Base-by-base conservation (phyloP, 1,139 yeast species). In the Blastobotrys petasosporus region DNA sequence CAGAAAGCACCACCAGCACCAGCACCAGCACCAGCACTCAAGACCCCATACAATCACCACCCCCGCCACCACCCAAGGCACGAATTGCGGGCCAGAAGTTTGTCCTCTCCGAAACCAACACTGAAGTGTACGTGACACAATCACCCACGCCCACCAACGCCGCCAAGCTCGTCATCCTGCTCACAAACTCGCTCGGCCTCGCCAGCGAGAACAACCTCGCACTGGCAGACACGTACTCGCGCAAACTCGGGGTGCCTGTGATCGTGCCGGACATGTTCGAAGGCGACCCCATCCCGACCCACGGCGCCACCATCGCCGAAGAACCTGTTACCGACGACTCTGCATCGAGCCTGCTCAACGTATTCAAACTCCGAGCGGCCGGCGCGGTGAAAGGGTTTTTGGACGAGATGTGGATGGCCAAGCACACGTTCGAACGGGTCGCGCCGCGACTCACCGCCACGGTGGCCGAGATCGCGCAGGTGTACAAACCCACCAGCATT, bases 381-480 rank as follows among this genome's bases (percentile, higher is more conserved):
- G 62, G 62, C 8, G 49, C 63, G 2, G 65, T 67, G 8, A 53
- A 63, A 39, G 67, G 69, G 30, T 58, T 67, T 33, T 54, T 62
- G 48, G 64, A 68, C 23, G 70, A 66, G 46, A 66, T 65, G 63
- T 68, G 72, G 72, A 46, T 67, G 11, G 70, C 70, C n/a, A 59
- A 63, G 34, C 71, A 68, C 51, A 62, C 67, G 2, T 47, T 57
- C 54, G 57, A 65, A 48, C 50, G 64, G 53, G 61, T 65, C 2
- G 52, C 56, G 57, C 65, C 63, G 1, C 52, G 53, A 8, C 51
- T 68, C 10, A 55, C 63, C 25, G 48, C 55, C 6, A 56, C 64
- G 2, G 53, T 68, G 17, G 58, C 65, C 4, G 71, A 67, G 39
- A 57, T 68, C 13, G 51, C 65, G 15, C 62, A 60, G 6, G 60